Base-by-base conservation (phyloP, 2,329 filamentous ascomycete genomes). In the Aspergillus pseudonomiae region DNA sequence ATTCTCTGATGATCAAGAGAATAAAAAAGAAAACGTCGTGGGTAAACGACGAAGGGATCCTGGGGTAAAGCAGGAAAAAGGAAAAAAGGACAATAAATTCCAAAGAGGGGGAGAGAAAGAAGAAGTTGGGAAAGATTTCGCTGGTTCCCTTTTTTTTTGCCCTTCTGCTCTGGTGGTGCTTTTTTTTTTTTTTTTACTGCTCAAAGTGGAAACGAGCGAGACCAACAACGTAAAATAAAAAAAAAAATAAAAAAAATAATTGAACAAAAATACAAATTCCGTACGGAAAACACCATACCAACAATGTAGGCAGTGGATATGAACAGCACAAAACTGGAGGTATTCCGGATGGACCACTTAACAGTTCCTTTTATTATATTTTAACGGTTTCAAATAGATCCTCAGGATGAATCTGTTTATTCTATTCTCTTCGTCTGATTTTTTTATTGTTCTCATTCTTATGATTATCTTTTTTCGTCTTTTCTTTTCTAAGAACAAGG, bases 41-140 rank as follows among this genome's bases (percentile, higher is more conserved):
- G 63, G 65, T 64, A 16, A 66, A 66, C 67, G 67, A 69, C 67
- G 66, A 67, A 65, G 61, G 61, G 46, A 52, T 67, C 32, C 57
- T 64, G 63, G 66, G 62, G 67, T 57, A 60, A 63, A 59, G 55
- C 60, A 64, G 61, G 61, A 59, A 55, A 68, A 71, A 69, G 62
- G 45, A 41, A 61, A 63, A 32, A 56, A 36, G 48, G 45, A 60
- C 57, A 59, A 60, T 52, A 64, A 61, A 62, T 11, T 36, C 50
- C 30, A 67, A 60, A 66, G 56, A 62, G 61, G 60, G 57, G 63
- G 59, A 41, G 57, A 61, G 45, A 62, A 62, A 63, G 46, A 53
- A 28, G 36, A 43, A 53, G 32, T 55, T 57, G 59, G 64, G 63
- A 46, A 50, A 57, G 52, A 54, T 26, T 50, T 41, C 54, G 45